A percentile compares a stretch with the other conserved stretches of the same genome.
phyloP scores from a whole-genome alignment of 345 rosid genomes.

The Sonneratia caseolaris region DNA sequence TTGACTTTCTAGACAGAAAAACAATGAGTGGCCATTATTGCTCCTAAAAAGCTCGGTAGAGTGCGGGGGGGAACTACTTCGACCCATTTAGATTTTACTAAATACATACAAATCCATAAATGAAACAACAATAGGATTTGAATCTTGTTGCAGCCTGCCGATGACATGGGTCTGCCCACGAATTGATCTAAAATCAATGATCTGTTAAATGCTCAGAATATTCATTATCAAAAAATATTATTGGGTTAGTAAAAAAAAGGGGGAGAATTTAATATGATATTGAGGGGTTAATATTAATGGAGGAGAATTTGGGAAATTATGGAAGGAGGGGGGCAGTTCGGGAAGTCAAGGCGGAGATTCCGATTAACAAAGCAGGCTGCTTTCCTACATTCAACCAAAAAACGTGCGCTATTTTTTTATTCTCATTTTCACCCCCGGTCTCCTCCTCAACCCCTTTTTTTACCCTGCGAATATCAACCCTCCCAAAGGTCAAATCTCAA shows the following conservation, averaged over 20 bases:
- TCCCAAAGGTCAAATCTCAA: not conserved
- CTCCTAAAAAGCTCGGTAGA: not conserved
- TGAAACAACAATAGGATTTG: too few relatives aligned
- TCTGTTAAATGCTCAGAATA: too few relatives aligned
- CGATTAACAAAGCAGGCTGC: conserved; percentile 6
- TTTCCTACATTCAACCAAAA: conserved; percentile 24
- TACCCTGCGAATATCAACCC: not conserved
- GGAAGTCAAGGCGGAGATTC: conserved; percentile 11
- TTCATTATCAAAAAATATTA: too few relatives aligned
- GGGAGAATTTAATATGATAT: too few relatives aligned
- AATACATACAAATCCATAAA: too few relatives aligned
- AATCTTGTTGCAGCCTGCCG: too few relatives aligned
- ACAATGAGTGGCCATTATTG: not conserved
- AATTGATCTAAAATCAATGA: too few relatives aligned
- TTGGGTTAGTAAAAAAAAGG: not conserved
- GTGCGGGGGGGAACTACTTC: too few relatives aligned
- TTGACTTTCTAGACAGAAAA: not conserved
- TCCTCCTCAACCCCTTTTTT: not conserved
- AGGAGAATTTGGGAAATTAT: not conserved
- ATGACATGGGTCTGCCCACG: too few relatives aligned
- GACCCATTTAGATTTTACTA: too few relatives aligned
- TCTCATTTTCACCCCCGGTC: not conserved
- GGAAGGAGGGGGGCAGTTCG: not conserved
- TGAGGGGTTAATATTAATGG: not conserved
- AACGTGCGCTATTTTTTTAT: conserved; percentile 16